Evolutionary conservation across 2,329 filamentous ascomycete species (phyloP), one percentile per base, ranked within the genome.

Genomic region (Lecanosticta acicola): DNA sequence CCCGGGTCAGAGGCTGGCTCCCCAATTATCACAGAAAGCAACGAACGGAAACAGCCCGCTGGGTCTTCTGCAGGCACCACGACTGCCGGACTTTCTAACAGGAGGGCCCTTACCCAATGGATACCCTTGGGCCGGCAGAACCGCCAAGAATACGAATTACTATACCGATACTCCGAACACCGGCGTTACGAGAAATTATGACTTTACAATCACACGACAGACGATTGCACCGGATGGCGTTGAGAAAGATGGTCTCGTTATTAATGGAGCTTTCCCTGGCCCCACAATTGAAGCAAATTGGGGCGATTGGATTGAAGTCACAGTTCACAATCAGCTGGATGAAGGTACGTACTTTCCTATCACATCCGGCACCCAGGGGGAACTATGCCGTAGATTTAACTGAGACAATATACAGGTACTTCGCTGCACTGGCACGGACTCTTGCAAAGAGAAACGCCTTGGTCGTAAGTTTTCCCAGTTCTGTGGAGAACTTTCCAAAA

Each of bases 371-470:
- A n/a, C n/a, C n/a, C n/a, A n/a, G n/a, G n/a, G n/a, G n/a, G n/a
- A n/a, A n/a, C n/a, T n/a, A n/a, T n/a, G n/a, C n/a, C n/a, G n/a
- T n/a, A n/a, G n/a, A n/a, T n/a, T n/a, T n/a, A n/a, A n/a, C n/a
- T n/a, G n/a, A n/a, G n/a, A n/a, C n/a, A n/a, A n/a, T n/a, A 49
- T 21, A 67, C 70, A 46, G 68, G 68, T 2, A 78, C 68, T 1
- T 72, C 74, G 1, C 73, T 76, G 67, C 71, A 79, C 16, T 72
- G 73, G 73, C 74, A 76, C 46, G 74, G 73, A 5, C 51, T 76
- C 3, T 63, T 67, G 21, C 71, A 71, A 51, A 75, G 64, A 49
- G 75, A 71, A 47, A 79, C 74, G 0, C 81, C 80, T 53, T 64
- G 68, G 24, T 29, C 11, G 24, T 29, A 29, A 29, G 24, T 29